Evolutionary conservation across 2,329 filamentous ascomycete species (phyloP), one percentile per base, ranked within the genome.

Genomic region (Fusarium circinatum): DNA sequence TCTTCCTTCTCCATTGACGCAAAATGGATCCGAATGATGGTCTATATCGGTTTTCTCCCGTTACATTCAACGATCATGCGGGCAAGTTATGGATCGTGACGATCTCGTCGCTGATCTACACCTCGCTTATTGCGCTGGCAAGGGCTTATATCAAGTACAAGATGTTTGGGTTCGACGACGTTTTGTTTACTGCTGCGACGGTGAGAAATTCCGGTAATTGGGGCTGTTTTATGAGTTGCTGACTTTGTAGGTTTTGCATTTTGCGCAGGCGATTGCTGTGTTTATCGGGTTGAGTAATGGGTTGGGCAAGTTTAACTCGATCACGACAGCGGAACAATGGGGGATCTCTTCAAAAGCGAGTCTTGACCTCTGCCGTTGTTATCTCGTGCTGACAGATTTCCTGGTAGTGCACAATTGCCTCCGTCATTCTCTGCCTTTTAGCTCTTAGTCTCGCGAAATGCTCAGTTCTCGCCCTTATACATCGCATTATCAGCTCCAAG

Each of bases 51-150:
- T 68, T 76, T 36, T 71, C 74, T 3, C 71, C 74, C 17, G 57
- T 76, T 38, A 45, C 71, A 8, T 45, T 45, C 30, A 61, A 69
- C 34, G 74, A 76, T 15, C 74, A 76, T 65, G 74, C 74, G 0
- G 74, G 74, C 8, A 61, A 74, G 45, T 30, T 76, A 32, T 76
- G 74, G 74, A 76, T 76, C 51, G 44, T 76, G 20, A 71, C 74
- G 1, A 74, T 75, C 22, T 30, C 76, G 47, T 73, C 74, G 11
- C 62, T 76, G 42, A 75, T 76, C 62, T 76, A 76, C 62, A 67
- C 48, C 32, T 26, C 49, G 20, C 64, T 71, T 64, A 65, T 76
- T 22, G 70, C 59, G 6, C 26, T 55, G 26, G 66, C 72, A 14
- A 62, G 75, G 38, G 54, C 64, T 6, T 76, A 74, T 26, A 75